Evolutionary conservation across 140 eudicot genomes (phyloP), one percentile per base, ranked within the genome.

Genomic region (Stevia rebaudiana): DNA sequence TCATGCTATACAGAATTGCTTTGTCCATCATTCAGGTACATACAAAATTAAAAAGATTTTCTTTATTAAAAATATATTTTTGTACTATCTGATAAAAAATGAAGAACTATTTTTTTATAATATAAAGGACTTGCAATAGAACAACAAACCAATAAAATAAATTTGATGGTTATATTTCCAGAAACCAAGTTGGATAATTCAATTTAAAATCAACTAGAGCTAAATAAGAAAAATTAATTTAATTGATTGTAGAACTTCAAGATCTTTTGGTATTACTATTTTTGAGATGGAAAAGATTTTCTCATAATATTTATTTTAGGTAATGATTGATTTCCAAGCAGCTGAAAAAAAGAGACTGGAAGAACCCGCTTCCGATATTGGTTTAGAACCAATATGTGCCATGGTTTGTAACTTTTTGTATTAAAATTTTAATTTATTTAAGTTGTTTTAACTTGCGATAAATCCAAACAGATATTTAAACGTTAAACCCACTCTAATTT

Each of bases 281-380:
- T 42, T 3, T 24, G 15, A 16, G 57, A 44, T 44, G 43, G 55
- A 10, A 60, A 35, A 3, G 54, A 48, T 48, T 18, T 46, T 48
- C 54, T 53, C 15, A 40, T 51, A 36, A 12, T 70, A 40, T 51
- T 13, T 28, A 13, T 59, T 57, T 13, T 74, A 92, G 98, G 98
- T 92, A 22, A 92, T 92, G 98, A 77, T 77, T 71, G 96, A 92
- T 92, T 87, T 92, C 71, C 98, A 92, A 85, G 95, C 81, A 30
- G 96, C 98, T 76, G 80, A 92, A 78, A 88, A 72, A 80, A 79
- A 85, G 89, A 85, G 88, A 74, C 77, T 92, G 59, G 96, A 85
- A 61, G 98, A 85, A 81, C 96, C 98, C 63, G 96, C 98, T 55
- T 88, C 98, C n/a, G 98, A 92, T 71, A 92, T 92, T 63, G 96